Conservation (phyloP, 345 rosid genomes). For the Hibiscus mutabilis region DNA sequence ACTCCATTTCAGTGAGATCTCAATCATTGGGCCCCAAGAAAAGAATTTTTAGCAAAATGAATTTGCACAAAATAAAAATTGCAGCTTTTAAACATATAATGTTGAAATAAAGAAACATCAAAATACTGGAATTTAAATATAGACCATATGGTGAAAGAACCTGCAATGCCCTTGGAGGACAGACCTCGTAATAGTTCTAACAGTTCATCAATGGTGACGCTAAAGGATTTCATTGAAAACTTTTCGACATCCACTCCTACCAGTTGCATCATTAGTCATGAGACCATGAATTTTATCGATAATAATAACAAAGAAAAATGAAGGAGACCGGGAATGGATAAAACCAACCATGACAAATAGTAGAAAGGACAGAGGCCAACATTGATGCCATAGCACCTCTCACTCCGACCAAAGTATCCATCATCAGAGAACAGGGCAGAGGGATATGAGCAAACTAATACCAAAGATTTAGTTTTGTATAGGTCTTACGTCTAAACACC, state of each 20-base stretch:
- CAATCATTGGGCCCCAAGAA: constrained; percentile 16
- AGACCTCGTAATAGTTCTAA: neutral
- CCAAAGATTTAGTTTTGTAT: neutral
- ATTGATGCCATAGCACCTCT: neutral
- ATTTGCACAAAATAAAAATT: no score
- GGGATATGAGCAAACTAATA: neutral
- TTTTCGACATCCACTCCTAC: no score
- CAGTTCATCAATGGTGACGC: no score
- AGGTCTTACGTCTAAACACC: neutral
- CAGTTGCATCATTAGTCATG: no score
- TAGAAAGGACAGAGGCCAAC: neutral
- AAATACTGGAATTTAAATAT: neutral
- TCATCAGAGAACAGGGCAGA: neutral
- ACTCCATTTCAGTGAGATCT: constrained; percentile 1
- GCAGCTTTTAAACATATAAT: no score
- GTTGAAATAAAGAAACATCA: neutral
- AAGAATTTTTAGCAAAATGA: no score
- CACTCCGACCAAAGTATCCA: neutral
- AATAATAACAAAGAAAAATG: no score
- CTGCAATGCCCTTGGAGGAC: neutral
- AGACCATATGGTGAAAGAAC: no score
- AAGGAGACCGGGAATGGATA: neutral
- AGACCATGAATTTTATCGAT: no score
- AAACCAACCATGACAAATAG: neutral
- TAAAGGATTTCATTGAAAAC: no score